Evolutionary conservation across 1,139 yeast genomes (phyloP).

Genomic region (Geotrichum europaeum): DNA sequence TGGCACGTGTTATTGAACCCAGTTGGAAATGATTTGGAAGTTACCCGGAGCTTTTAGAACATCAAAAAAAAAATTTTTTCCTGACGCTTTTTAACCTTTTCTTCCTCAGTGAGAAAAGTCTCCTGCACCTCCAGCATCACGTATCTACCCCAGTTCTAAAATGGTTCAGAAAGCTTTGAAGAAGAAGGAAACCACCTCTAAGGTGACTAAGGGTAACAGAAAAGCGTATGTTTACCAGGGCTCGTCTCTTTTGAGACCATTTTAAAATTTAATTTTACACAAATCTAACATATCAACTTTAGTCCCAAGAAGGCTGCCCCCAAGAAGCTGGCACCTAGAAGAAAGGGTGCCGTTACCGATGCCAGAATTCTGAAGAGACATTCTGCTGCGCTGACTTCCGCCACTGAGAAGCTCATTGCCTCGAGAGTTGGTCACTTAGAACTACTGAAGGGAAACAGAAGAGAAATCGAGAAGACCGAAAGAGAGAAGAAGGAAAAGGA

Average conservation of each 20-base stretch:
- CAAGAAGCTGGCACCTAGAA: conserved; percentile 62
- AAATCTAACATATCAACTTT: background rate
- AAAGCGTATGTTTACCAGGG: conserved; percentile 11
- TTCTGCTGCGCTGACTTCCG: conserved; percentile 57
- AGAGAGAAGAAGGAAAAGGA: conserved; percentile 23
- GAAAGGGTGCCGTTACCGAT: conserved; percentile 40
- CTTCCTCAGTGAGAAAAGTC: background rate
- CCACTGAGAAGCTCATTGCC: conserved; percentile 81
- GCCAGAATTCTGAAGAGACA: conserved; percentile 54
- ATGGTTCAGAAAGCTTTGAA: conserved; percentile 60
- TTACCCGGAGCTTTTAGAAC: background rate
- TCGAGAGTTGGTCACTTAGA: conserved; percentile 95
- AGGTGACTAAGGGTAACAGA: conserved; percentile 23
- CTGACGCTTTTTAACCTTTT: background rate
- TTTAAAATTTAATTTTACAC: background rate
- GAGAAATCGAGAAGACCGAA: conserved; percentile 60
- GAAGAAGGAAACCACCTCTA: conserved; percentile 24
- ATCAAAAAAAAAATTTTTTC: background rate
- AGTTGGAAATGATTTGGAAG: background rate
- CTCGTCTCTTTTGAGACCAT: background rate
- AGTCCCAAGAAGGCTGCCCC: conserved; percentile 75
- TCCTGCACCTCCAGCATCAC: background rate
- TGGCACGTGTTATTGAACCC: background rate
- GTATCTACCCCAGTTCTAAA: background rate
- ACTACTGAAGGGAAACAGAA: conserved; percentile 83